Evolutionary conservation across 1,284 basidiomycete genomes (phyloP), one percentile per base, ranked within the genome.

Genomic region (Coniophora puteana): DNA sequence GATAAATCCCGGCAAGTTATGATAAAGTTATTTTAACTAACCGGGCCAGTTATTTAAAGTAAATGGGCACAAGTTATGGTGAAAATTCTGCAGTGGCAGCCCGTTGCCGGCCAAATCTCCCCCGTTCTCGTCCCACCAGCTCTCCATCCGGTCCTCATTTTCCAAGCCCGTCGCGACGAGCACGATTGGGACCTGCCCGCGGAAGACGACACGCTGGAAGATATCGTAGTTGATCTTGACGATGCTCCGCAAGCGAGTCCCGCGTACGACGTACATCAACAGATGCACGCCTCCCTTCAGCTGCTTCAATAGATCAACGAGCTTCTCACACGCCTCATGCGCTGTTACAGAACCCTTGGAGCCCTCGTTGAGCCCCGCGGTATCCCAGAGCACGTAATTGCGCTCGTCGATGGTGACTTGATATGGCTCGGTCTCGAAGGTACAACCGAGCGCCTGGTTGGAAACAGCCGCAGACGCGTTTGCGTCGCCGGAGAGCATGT

Each of bases 101-200:
- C 45, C 46, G 36, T 56, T 29, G 3, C 36, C 37, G 6, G 41
- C 47, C 13, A 59, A 45, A 1, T 47, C 42, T 7, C 25, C 16
- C 8, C 33, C 41, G 14, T 66, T 63, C 28, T 36, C 52, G 21
- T 22, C 13, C 56, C 56, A 62, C 56, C 55, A 59, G 8, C 40
- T 45, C 3, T 61, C 53, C 59, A 60, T 58, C 22, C 44, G 40
- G 1, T 12, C 14, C 16, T 60, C 36, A 24, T 38, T 38, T 46
- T 58, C 59, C 44, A 58, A 40, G 16, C 54, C 55, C 2, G 57
- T 58, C 29, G 61, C 36, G 22, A 52, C 58, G 25, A 57, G 47
- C 4, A 51, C 50, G 4, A 57, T 46, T 0, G 55, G 55, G 1
- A 57, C 58, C 13, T 45, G 39, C 21, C 40, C 36, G 29, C 58